Percentiles rank a stretch among this genome's conserved stretches.
These are phyloP conservation scores for Leucogyrophana mollusca DNA, from an alignment of 768 basidiomycete genomes.

Conservation along the genomic window DNA sequence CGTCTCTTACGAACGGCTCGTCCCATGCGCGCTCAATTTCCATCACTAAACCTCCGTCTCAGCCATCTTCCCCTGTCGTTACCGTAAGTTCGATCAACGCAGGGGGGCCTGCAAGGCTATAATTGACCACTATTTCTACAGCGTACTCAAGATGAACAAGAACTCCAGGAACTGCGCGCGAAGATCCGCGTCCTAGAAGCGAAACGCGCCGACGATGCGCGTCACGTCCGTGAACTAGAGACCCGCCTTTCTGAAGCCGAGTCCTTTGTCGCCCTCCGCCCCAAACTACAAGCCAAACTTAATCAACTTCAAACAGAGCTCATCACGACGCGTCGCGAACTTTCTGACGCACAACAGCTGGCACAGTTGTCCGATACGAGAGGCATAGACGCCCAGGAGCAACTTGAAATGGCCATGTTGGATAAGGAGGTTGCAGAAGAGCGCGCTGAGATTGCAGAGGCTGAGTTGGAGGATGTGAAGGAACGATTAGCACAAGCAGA, in stretches of 20 bases:
- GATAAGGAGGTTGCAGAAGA: conserved; percentile 98
- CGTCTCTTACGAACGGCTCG: conserved; percentile 12
- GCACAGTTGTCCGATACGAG: conserved; percentile 67
- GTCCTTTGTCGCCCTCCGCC: conserved; percentile 77
- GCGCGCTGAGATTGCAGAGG: conserved; percentile 75
- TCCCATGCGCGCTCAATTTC: conserved; percentile 13
- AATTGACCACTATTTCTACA: conserved; percentile 5
- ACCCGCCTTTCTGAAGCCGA: conserved; percentile 82
- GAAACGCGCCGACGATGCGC: conserved; percentile 83
- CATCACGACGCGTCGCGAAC: conserved; percentile 67
- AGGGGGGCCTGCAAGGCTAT: neutral
- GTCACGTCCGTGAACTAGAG: conserved; percentile 82
- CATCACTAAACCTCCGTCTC: conserved; percentile 15
- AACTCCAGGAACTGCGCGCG: conserved; percentile 77
- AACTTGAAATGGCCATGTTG: conserved; percentile 91
- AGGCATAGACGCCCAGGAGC: conserved; percentile 79
- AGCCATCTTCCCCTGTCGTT: conserved; percentile 24
- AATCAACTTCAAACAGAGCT: conserved; percentile 79
- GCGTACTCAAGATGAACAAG: conserved; percentile 49
- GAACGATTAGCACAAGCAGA: conserved; percentile 79
- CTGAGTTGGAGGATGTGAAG: conserved; percentile 73
- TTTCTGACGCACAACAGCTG: conserved; percentile 77
- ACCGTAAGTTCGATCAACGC: conserved; percentile 14
- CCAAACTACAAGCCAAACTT: conserved; percentile 89
- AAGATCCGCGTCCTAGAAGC: conserved; percentile 85